Evolutionary conservation across 2,329 filamentous ascomycete species (phyloP).

Genomic region (Fonsecaea erecta): DNA sequence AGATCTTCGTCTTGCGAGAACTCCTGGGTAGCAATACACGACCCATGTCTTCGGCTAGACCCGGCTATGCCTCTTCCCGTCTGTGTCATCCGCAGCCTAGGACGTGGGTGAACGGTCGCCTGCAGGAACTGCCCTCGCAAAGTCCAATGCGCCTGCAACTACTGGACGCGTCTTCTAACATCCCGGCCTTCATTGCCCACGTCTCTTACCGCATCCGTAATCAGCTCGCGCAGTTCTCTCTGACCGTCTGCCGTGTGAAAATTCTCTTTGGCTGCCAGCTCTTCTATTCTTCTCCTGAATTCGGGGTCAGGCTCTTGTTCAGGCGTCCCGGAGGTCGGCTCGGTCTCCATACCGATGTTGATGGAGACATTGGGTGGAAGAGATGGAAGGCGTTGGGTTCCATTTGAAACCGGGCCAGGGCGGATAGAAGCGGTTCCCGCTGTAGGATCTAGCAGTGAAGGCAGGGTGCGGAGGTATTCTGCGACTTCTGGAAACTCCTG

Average conservation of each 20-base stretch:
- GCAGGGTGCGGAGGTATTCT: constrained; percentile 65
- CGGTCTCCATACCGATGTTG: constrained; percentile 70
- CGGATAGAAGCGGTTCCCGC: constrained; percentile 37
- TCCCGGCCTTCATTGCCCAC: constrained; percentile 68
- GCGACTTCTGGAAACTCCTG: constrained; percentile 77
- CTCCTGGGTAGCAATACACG: not conserved
- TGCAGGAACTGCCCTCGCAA: not conserved
- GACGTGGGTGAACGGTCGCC: not conserved
- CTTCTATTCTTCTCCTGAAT: constrained; percentile 83
- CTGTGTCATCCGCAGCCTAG: not conserved
- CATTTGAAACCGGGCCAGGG: constrained; percentile 37
- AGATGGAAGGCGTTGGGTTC: constrained; percentile 59
- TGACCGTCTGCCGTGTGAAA: constrained; percentile 83
- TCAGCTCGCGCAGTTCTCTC: constrained; percentile 73
- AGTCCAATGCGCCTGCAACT: constrained; percentile 38
- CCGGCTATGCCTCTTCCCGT: constrained; percentile 10
- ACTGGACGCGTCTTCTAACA: constrained; percentile 66
- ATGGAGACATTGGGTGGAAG: constrained; percentile 78
- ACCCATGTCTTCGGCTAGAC: constrained; percentile 4
- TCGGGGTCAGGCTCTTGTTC: constrained; percentile 69
- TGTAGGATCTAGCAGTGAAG: constrained; percentile 43
- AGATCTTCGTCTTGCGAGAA: not conserved
- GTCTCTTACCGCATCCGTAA: constrained; percentile 77
- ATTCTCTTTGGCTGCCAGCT: constrained; percentile 80
- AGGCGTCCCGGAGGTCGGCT: constrained; percentile 56